Evolutionary conservation across 2,329 filamentous ascomycete genomes (phyloP), one percentile per base, ranked within the genome.

Genomic region (Domatiomyces catenatus): DNA sequence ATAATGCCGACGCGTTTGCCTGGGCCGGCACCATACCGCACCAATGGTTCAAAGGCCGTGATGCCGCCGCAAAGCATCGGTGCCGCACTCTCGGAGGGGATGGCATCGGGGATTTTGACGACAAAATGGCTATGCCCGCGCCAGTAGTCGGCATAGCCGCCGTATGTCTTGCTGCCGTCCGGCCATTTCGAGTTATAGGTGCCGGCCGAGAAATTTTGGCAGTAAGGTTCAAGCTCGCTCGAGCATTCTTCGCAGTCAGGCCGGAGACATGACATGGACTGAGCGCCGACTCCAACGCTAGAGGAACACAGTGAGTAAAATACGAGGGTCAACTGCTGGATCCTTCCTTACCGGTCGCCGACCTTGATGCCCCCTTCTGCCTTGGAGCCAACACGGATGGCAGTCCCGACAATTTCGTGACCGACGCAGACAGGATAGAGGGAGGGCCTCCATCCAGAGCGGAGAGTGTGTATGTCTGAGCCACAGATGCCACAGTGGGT

Each of bases 51-150:
- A 62, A 77, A 92, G 0, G 82, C 75, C 0, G 86, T 92, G 48
- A 90, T 74, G 1, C 86, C 86, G 1, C 80, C 86, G 61, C 86
- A 90, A 24, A 90, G 72, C 70, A 92, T 79, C 1, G 85, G 84
- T 1, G 84, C 76, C 1, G 75, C 77, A 51, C 73, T 69, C 8
- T 69, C 71, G 26, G 67, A 71, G 1, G 65, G 59, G 24, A 81
- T 54, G 0, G 54, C 61, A 12, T 73, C 69, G 0, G 77, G 77
- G 52, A 81, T 79, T 60, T 39, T 44, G 28, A 59, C 50, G 10
- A 56, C 58, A 22, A 53, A 53, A 46, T 52, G 10, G 68, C 67
- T 69, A 1, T 73, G 72, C 0, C 71, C 73, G 15, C 80, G 71
- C 61, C 73, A 73, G 53, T 75, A 72, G 48, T 71, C 66, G 5